These are phyloP conservation scores for Didymellaceae sp. DNA, from an alignment of 2,329 filamentous ascomycete species.

Conservation along the genomic window DNA sequence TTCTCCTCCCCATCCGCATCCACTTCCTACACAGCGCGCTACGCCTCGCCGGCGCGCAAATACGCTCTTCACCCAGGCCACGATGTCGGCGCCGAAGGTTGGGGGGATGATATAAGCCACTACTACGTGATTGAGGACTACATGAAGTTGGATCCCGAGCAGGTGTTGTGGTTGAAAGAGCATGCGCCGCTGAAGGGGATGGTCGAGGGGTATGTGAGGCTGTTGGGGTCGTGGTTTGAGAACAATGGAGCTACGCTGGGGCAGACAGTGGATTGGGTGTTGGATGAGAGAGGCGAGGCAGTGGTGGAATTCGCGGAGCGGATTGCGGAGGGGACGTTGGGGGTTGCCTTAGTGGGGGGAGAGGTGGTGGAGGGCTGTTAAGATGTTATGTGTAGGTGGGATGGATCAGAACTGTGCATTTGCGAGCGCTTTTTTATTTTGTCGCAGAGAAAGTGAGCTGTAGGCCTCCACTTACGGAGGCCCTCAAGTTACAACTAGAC, in stretches of 20 bases:
- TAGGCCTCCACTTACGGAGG: too few relatives aligned
- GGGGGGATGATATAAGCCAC: constrained; percentile 68
- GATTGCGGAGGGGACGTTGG: constrained; percentile 72
- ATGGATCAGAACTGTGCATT: neutral
- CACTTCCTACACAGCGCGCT: constrained; percentile 43
- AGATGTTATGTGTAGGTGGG: neutral
- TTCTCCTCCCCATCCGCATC: constrained; percentile 49
- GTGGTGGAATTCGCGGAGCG: constrained; percentile 65
- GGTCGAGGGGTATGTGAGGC: constrained; percentile 61
- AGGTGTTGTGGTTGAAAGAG: constrained; percentile 64
- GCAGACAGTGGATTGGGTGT: constrained; percentile 64
- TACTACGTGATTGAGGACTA: constrained; percentile 71
- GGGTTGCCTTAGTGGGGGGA: constrained; percentile 58
- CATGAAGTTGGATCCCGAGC: constrained; percentile 67
- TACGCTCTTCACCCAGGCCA: constrained; percentile 57
- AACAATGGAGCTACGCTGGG: constrained; percentile 69
- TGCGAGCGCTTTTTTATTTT: neutral
- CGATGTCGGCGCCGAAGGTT: constrained; percentile 65
- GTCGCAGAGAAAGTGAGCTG: too few relatives aligned
- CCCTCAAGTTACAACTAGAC: too few relatives aligned
- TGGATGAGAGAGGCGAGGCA: constrained; percentile 62
- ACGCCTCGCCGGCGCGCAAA: constrained; percentile 50
- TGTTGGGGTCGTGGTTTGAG: constrained; percentile 63
- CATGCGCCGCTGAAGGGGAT: constrained; percentile 63
- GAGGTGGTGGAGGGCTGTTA: neutral